These are phyloP conservation scores for Albugo candida DNA, from an alignment of 352 stramenopile species.

Conservation along the genomic window DNA sequence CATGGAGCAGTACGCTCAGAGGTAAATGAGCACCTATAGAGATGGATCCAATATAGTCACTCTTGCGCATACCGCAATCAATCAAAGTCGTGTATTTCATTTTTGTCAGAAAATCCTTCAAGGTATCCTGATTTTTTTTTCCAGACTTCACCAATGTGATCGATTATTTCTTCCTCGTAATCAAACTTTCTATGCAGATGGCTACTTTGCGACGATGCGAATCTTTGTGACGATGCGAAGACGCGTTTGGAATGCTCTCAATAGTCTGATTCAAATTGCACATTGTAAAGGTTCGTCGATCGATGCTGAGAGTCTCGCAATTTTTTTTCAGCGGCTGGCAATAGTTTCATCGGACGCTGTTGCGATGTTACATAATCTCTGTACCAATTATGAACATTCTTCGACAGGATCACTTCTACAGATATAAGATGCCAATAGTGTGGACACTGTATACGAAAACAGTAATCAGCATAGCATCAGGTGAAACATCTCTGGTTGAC, in stretches of 20 bases:
- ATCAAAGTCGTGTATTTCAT: conserved; percentile 1
- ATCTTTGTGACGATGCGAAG: conserved; percentile 69
- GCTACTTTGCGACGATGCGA: too few relatives aligned
- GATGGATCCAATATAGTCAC: conserved; percentile 12
- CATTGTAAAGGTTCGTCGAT: conserved; percentile 19
- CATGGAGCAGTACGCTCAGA: too few relatives aligned
- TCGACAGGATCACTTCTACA: too few relatives aligned
- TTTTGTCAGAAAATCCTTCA: conserved; percentile 45
- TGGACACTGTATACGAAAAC: too few relatives aligned
- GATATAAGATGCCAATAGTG: too few relatives aligned
- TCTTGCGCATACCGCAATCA: conserved; percentile 24
- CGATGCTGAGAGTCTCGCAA: neutral
- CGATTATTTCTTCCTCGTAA: conserved; percentile 7
- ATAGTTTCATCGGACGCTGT: neutral
- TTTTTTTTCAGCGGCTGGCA: neutral
- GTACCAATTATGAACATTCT: conserved; percentile 48
- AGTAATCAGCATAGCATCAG: too few relatives aligned
- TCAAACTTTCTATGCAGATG: conserved; percentile 10
- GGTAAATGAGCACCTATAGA: conserved; percentile 15
- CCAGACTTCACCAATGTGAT: conserved; percentile 30
- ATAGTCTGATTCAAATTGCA: conserved; percentile 51
- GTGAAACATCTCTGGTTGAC: too few relatives aligned
- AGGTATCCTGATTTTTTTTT: conserved; percentile 50
- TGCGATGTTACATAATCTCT: conserved; percentile 54
- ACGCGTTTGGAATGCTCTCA: conserved; percentile 56